Conservation (phyloP, 1,139 yeast genomes). For the Fermentozyma sake region DNA sequence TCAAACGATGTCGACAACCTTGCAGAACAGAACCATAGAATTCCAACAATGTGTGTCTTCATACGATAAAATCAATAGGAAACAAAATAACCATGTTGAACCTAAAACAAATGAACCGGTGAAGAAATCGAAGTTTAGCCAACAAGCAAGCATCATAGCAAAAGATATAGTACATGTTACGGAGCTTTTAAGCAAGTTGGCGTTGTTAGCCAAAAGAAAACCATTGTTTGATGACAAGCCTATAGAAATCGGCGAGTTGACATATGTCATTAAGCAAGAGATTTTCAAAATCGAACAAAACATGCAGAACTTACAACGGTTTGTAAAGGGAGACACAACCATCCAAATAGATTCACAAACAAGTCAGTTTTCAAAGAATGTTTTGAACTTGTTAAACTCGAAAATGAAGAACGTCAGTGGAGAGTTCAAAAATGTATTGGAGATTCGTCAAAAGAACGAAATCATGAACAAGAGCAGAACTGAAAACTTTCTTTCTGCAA, state of each 20-base stretch:
- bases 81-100: slow-evolving; percentile 13
- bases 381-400: slow-evolving; percentile 78
- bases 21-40: slow-evolving; percentile 80
- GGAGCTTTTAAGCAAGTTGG: slow-evolving; percentile 73
- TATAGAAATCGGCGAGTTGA: slow-evolving; percentile 86
- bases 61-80: slow-evolving; percentile 54
- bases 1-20: slow-evolving; percentile 23
- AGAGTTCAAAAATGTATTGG: slow-evolving; percentile 83
- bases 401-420: slow-evolving; percentile 91
- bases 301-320: slow-evolving; percentile 61
- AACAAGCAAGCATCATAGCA: slow-evolving; percentile 79
- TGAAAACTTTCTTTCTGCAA: slow-evolving; percentile 69
- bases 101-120: slow-evolving; percentile 13
- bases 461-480: slow-evolving; percentile 76
- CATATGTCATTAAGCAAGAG: slow-evolving; percentile 90
- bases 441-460: slow-evolving; percentile 81
- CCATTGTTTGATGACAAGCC: slow-evolving; percentile 96
- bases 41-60: slow-evolving; percentile 81
- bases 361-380: slow-evolving; percentile 75
- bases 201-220: slow-evolving; percentile 79
- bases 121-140: slow-evolving; percentile 66
- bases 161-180: slow-evolving; percentile 89
- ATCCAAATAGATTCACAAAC: slow-evolving; percentile 55
- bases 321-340: slow-evolving; percentile 43
- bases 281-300: slow-evolving; percentile 80